phyloP scores from a whole-genome alignment of 2,329 filamentous ascomycete species.

The Trichoderma harzianum region DNA sequence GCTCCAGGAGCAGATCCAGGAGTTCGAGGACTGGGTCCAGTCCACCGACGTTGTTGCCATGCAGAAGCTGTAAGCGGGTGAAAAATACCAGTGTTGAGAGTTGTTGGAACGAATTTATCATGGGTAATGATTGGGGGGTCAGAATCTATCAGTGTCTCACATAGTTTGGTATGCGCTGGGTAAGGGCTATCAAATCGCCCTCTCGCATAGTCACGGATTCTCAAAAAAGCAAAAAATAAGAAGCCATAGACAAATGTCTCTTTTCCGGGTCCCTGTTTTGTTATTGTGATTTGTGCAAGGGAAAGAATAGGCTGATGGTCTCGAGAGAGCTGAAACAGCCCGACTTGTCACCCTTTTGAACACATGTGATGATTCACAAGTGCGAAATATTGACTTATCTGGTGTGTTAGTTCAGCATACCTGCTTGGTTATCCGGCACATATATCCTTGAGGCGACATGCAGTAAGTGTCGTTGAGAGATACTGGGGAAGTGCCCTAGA shows the following conservation, averaged over 20 bases:
- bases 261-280: background rate
- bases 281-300: background rate
- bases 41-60: slow-evolving; percentile 87
- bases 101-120: slow-evolving; percentile 18
- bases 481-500: background rate
- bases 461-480: too few species aligned
- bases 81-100: background rate
- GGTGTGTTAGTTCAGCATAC: background rate
- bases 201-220: slow-evolving; percentile 19
- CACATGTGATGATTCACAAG: background rate
- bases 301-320: background rate
- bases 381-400: background rate
- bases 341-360: fast-evolving
- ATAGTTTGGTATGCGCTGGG: slow-evolving; percentile 13
- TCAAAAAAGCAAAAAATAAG: slow-evolving; percentile 10
- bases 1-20: slow-evolving; percentile 77
- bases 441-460: too few species aligned
- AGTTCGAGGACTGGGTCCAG: slow-evolving; percentile 93
- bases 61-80: slow-evolving; percentile 74
- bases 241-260: slow-evolving; percentile 17
- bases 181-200: slow-evolving; percentile 16
- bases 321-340: background rate
- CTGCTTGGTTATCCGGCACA: too few species aligned
- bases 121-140: slow-evolving; percentile 19
- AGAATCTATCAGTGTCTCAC: slow-evolving; percentile 19